Evolutionary conservation across 805 yeast genomes (phyloP).

Genomic region (Cyberlindnera bimundalis): DNA sequence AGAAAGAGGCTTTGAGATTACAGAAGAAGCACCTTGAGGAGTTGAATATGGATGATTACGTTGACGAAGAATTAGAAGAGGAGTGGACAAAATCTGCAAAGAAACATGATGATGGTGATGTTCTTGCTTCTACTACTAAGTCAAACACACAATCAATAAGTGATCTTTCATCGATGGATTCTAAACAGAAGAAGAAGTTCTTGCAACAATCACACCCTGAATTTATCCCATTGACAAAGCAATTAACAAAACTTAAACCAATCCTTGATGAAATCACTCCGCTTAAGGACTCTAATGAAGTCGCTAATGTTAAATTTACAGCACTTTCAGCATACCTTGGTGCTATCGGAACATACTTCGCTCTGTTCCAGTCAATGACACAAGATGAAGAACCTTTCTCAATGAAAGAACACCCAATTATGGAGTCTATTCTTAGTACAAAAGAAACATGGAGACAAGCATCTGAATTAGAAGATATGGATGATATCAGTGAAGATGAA

Average conservation of each 20-base stretch:
- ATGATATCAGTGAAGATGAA: conserved; percentile 14
- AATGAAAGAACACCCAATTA: conserved; percentile 85
- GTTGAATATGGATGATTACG: conserved; percentile 67
- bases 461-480: conserved; percentile 39
- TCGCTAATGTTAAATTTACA: conserved; percentile 48
- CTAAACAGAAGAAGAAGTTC: conserved; percentile 48
- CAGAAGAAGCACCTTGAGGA: conserved; percentile 80
- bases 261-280: conserved; percentile 36
- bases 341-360: conserved; percentile 72
- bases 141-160: conserved; percentile 35
- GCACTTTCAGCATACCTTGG: conserved; percentile 82
- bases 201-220: conserved; percentile 75
- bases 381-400: conserved; percentile 51
- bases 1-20: conserved; percentile 82
- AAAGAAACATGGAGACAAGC: conserved; percentile 92
- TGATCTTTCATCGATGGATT: conserved; percentile 48
- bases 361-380: conserved; percentile 60
- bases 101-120: conserved; percentile 40
- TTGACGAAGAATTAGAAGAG: conserved; percentile 73
- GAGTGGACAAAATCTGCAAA: conserved; percentile 71
- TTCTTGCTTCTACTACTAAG: conserved; percentile 17
- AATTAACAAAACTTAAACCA: conserved; percentile 44
- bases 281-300: conserved; percentile 31
- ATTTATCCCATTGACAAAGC: conserved; percentile 70
- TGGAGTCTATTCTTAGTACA: conserved; percentile 79